Conservation (phyloP, 78 protist genomes). For the Neovahlkampfia damariscottae region DNA sequence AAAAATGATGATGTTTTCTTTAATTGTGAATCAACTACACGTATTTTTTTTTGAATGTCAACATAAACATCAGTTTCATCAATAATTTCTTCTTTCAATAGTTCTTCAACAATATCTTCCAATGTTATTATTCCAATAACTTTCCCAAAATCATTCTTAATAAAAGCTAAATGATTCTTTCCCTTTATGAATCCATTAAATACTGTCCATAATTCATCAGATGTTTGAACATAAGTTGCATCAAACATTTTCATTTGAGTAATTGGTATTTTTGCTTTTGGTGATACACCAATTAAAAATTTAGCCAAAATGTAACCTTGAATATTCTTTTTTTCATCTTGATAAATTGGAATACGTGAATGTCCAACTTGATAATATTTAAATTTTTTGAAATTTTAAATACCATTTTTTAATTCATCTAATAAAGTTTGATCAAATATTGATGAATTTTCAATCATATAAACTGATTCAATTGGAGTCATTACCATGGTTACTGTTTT, state of each 20-base stretch:
- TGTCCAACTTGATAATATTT: neutral
- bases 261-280: too few relatives aligned
- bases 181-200: neutral
- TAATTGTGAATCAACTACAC: too few relatives aligned
- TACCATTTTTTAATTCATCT: too few relatives aligned
- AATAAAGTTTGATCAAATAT: neutral
- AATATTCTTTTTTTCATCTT: neutral
- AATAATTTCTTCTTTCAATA: neutral
- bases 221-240: too few relatives aligned
- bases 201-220: neutral
- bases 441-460: neutral
- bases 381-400: too few relatives aligned
- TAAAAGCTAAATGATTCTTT: neutral
- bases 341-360: neutral
- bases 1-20: too few relatives aligned
- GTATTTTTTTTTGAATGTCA: slow-evolving; percentile 5
- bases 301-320: neutral
- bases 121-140: slow-evolving; percentile 2
- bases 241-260: neutral
- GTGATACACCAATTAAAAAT: neutral
- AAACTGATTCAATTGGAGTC: slow-evolving; percentile 9
- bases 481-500: neutral
- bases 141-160: neutral
- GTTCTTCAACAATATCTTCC: neutral
- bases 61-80: slow-evolving; percentile 4